Conservation (phyloP, 192 early-diverging fungal species). For the Coemansia guatemalensis region DNA sequence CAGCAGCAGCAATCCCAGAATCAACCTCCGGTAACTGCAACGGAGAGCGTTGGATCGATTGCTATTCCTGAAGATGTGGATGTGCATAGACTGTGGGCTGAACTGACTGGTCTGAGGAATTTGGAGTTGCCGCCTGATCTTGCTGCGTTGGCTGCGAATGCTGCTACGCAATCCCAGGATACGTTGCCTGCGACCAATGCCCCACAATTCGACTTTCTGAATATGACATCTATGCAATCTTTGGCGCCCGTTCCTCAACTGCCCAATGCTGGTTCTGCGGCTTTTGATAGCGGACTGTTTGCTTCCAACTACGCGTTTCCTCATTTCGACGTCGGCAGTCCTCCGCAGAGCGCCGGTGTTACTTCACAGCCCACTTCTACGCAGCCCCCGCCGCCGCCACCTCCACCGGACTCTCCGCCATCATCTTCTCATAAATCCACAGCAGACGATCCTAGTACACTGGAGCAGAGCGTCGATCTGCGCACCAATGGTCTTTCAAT, state of each 20-base stretch:
- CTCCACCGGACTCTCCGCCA: too few relatives aligned
- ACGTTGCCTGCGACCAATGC: background rate
- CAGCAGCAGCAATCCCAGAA: background rate
- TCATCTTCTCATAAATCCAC: too few relatives aligned
- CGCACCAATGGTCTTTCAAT: background rate
- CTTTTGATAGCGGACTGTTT: slow-evolving; percentile 8
- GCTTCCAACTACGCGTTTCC: slow-evolving; percentile 52
- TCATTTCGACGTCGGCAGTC: background rate
- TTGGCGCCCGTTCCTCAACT: too few relatives aligned
- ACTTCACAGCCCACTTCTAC: background rate
- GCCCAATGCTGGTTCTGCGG: background rate
- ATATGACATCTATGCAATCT: too few relatives aligned
- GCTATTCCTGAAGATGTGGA: slow-evolving; percentile 26
- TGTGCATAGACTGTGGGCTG: slow-evolving; percentile 40
- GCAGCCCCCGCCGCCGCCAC: background rate
- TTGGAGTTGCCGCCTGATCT: slow-evolving; percentile 39
- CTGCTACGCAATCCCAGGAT: slow-evolving; percentile 20
- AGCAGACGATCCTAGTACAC: too few relatives aligned
- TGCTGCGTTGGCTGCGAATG: slow-evolving; percentile 27
- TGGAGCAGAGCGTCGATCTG: background rate
- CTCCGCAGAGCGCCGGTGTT: background rate
- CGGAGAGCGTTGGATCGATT: background rate
- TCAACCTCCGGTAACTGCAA: background rate
- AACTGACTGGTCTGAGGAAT: slow-evolving; percentile 40
- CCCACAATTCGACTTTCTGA: background rate